Evolutionary conservation across 768 basidiomycete genomes (phyloP).

Genomic region (Plicaturopsis crispa): DNA sequence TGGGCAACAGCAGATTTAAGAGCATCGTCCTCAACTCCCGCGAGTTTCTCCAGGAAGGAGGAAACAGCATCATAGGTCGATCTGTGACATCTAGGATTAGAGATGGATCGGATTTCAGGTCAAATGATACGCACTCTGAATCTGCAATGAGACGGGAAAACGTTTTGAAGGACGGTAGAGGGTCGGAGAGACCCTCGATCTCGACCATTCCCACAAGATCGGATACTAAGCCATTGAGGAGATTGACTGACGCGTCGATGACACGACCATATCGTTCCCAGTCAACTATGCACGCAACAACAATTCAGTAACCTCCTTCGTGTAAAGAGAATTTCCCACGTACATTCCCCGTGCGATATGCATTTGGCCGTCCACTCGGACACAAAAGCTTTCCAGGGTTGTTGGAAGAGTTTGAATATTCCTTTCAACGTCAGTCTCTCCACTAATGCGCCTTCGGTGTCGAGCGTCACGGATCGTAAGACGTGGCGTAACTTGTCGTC

Average conservation of each 20-base stretch:
- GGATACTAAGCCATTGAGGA: slow-evolving; percentile 32
- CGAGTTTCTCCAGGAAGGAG: slow-evolving; percentile 34
- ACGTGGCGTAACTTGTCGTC: slow-evolving; percentile 45
- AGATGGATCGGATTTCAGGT: slow-evolving; percentile 2
- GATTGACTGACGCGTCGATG: slow-evolving; percentile 28
- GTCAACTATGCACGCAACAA: slow-evolving; percentile 32
- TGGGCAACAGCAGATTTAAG: not conserved
- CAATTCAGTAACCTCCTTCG: not conserved
- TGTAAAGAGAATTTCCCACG: slow-evolving; percentile 12
- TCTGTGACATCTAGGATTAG: too few relatives aligned
- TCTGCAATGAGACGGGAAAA: slow-evolving; percentile 9
- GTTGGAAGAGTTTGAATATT: slow-evolving; percentile 34
- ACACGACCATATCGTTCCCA: slow-evolving; percentile 47
- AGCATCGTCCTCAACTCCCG: too few relatives aligned
- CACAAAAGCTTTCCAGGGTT: slow-evolving; percentile 29
- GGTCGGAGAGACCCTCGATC: slow-evolving; percentile 9
- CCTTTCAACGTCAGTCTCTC: slow-evolving; percentile 32
- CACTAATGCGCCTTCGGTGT: slow-evolving; percentile 51
- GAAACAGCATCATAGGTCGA: slow-evolving; percentile 31
- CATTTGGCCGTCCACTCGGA: slow-evolving; percentile 41
- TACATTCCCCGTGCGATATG: slow-evolving; percentile 35
- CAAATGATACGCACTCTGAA: not conserved
- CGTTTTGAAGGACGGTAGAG: not conserved
- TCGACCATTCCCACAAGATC: slow-evolving; percentile 23
- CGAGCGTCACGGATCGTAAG: slow-evolving; percentile 37